Conservation (phyloP, 305 asterid species). For the Rubia tinctorum region DNA sequence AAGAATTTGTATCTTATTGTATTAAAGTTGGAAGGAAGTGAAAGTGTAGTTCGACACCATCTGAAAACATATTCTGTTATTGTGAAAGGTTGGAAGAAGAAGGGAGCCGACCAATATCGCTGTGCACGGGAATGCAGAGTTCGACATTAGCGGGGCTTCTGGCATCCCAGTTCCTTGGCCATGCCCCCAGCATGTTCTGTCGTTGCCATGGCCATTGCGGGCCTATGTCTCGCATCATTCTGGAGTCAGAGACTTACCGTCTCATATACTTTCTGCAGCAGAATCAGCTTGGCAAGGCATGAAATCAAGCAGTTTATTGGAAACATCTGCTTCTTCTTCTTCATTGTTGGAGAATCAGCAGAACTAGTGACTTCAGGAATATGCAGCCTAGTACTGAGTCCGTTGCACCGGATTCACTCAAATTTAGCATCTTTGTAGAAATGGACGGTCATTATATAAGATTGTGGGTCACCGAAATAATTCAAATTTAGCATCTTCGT, state of each 20-base stretch:
- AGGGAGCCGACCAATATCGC: conserved; percentile 70
- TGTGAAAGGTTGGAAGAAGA: conserved; percentile 73
- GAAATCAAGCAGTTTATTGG: background rate
- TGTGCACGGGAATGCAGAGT: conserved; percentile 98
- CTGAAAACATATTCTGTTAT: background rate
- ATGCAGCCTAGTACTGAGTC: background rate
- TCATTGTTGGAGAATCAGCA: background rate
- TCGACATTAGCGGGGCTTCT: conserved; percentile 96
- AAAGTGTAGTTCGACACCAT: background rate
- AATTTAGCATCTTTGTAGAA: too few species aligned
- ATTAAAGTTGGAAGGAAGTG: background rate
- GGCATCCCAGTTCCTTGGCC: conserved; percentile 84
- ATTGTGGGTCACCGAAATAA: too few species aligned
- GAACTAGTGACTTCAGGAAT: background rate
- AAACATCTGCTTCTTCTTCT: background rate
- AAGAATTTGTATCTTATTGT: background rate
- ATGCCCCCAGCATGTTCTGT: conserved; percentile 97
- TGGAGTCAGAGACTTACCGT: conserved; percentile 70
- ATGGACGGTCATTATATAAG: too few species aligned
- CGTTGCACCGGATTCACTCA: too few species aligned
- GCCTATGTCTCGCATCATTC: conserved; percentile 92
- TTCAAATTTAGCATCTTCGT: too few species aligned
- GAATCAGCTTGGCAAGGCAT: conserved; percentile 40
- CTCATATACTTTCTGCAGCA: conserved; percentile 30
- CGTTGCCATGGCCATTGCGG: conserved; percentile 96